Evolutionary conservation across 2,329 filamentous ascomycete species (phyloP).

Genomic region (Capronia epimyces): DNA sequence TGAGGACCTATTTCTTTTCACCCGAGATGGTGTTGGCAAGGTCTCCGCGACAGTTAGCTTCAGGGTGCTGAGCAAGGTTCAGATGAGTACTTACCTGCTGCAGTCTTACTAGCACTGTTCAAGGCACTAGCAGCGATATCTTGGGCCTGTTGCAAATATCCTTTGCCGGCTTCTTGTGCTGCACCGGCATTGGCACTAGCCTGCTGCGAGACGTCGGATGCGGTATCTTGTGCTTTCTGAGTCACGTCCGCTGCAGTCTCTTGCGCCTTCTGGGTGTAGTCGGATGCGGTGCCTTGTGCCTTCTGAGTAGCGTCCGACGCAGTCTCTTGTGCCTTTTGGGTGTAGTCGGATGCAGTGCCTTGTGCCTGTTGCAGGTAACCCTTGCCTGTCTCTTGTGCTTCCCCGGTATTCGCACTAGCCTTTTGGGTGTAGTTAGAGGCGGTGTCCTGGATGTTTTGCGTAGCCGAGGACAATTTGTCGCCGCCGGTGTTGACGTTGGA

Average conservation of each 20-base stretch:
- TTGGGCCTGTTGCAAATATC: constrained; percentile 12
- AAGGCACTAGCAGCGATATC: constrained; percentile 24
- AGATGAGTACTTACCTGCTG: constrained; percentile 12
- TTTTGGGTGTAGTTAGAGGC: not conserved
- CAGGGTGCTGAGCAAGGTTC: not conserved
- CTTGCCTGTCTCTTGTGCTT: constrained; percentile 1
- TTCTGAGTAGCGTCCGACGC: constrained; percentile 6
- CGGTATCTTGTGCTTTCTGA: not conserved
- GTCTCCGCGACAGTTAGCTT: constrained; percentile 18
- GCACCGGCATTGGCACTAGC: not conserved
- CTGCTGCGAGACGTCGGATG: not conserved
- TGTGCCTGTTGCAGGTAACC: constrained; percentile 2
- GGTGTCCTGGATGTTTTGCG: constrained; percentile 16
- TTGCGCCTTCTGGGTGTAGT: constrained; percentile 2
- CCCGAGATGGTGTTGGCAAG: constrained; percentile 25
- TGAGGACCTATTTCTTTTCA: constrained; percentile 22
- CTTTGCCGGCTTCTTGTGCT: constrained; percentile 8
- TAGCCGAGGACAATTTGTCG: constrained; percentile 13
- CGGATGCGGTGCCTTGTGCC: not conserved
- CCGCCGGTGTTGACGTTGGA: constrained; percentile 8
- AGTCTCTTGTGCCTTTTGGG: constrained; percentile 9
- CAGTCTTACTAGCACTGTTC: constrained; percentile 25
- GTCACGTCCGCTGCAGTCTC: constrained; percentile 8
- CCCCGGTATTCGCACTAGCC: not conserved
- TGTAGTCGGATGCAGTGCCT: not conserved